Evolutionary conservation across 2,329 filamentous ascomycete species (phyloP).

Genomic region (Aspergillus proliferans): DNA sequence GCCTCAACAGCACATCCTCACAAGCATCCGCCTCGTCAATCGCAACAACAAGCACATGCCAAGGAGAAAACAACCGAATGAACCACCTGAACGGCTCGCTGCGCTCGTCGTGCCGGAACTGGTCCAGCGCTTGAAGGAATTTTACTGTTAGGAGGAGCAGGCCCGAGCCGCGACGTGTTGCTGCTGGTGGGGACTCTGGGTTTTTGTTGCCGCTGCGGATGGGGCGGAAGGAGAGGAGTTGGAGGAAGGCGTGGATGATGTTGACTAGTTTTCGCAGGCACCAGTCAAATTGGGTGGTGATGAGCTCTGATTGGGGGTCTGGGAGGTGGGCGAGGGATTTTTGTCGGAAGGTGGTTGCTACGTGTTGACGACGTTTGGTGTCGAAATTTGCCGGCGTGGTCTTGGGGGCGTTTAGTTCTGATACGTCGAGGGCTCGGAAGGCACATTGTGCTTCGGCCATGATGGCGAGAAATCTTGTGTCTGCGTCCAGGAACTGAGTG

Average conservation of each 20-base stretch:
- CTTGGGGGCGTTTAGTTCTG: not conserved
- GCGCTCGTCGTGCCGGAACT: constrained; percentile 15
- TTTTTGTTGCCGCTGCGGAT: constrained; percentile 15
- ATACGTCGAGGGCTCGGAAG: constrained; percentile 14
- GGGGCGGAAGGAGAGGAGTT: constrained; percentile 23
- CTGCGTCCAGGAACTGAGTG: not conserved
- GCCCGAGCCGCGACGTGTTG: constrained; percentile 13
- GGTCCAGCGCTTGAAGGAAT: constrained; percentile 15
- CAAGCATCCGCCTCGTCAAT: constrained; percentile 27
- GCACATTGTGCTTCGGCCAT: constrained; percentile 17
- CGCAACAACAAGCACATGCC: constrained; percentile 28
- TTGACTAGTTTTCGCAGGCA: constrained; percentile 15
- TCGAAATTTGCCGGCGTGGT: constrained; percentile 12
- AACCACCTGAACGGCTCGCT: constrained; percentile 21
- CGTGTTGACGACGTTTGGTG: constrained; percentile 20
- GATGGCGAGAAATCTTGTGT: constrained; percentile 22
- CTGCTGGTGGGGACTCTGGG: constrained; percentile 13
- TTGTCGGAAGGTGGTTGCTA: constrained; percentile 20
- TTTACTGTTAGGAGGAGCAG: constrained; percentile 22
- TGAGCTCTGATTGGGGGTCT: constrained; percentile 12
- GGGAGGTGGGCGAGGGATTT: constrained; percentile 14
- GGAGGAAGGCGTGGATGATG: constrained; percentile 19
- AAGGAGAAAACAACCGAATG: constrained; percentile 24
- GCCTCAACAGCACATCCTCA: constrained; percentile 15
- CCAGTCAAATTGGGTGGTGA: constrained; percentile 16